Evolutionary conservation across 805 yeast genomes (phyloP).

Genomic region (Schwanniomyces vanrijiae): DNA sequence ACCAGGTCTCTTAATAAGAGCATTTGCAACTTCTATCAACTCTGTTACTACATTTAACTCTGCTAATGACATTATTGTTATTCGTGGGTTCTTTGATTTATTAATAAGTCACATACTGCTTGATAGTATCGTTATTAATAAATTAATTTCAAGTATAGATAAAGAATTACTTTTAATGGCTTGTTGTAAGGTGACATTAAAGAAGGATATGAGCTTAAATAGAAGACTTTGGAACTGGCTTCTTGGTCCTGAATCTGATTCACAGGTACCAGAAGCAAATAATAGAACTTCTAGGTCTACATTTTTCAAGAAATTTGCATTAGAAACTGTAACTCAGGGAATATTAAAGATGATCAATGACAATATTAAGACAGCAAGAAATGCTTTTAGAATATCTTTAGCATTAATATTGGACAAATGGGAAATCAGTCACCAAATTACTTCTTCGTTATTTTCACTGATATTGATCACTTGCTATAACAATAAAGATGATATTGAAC

Average conservation of each 20-base stretch:
- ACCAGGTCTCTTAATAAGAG: slow-evolving; percentile 74
- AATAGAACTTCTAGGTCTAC: slow-evolving; percentile 35
- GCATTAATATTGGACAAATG: slow-evolving; percentile 82
- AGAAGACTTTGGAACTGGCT: slow-evolving; percentile 94
- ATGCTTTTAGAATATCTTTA: slow-evolving; percentile 62
- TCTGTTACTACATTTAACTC: slow-evolving; percentile 31
- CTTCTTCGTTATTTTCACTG: slow-evolving; percentile 70
- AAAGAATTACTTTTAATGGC: slow-evolving; percentile 57
- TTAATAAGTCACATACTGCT: slow-evolving; percentile 67
- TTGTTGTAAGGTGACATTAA: slow-evolving; percentile 67
- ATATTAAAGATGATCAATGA: slow-evolving; percentile 48
- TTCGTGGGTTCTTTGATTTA: slow-evolving; percentile 86
- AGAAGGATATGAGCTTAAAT: slow-evolving; percentile 91
- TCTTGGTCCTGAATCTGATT: slow-evolving; percentile 66
- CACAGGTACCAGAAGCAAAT: slow-evolving; percentile 6
- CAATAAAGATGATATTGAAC: slow-evolving; percentile 33
- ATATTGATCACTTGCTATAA: slow-evolving; percentile 50
- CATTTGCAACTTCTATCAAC: slow-evolving; percentile 67
- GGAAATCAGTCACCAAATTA: slow-evolving; percentile 82
- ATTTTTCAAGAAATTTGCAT: slow-evolving; percentile 64
- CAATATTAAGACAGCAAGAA: slow-evolving; percentile 34
- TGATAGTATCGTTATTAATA: slow-evolving; percentile 55
- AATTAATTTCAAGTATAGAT: slow-evolving; percentile 51
- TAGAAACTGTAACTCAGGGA: slow-evolving; percentile 50
- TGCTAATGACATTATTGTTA: slow-evolving; percentile 61